A percentile compares a stretch with the other conserved stretches of the same genome.
Evolutionary conservation across 805 yeast genomes (phyloP).

Genomic region (Limtongia smithiae): DNA sequence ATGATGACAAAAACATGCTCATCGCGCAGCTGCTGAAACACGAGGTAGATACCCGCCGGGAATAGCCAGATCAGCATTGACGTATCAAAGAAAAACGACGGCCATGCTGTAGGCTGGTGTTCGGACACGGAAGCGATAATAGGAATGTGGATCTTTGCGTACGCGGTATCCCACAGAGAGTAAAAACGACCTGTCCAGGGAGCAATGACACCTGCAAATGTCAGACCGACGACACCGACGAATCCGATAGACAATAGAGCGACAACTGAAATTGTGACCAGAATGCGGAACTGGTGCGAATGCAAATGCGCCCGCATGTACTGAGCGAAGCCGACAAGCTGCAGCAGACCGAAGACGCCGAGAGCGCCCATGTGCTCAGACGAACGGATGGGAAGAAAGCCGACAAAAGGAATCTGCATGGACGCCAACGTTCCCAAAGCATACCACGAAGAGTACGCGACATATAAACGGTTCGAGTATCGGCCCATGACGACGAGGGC

Average conservation of each 20-base stretch:
- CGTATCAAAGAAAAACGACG: slow-evolving; percentile 92
- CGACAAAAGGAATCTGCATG: slow-evolving; percentile 99
- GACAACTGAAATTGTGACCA: slow-evolving; percentile 49
- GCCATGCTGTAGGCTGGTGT: slow-evolving; percentile 99
- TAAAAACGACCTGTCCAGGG: slow-evolving; percentile 99
- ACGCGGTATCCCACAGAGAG: slow-evolving; percentile 95
- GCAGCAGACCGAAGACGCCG: slow-evolving; percentile 94
- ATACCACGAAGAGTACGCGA: slow-evolving; percentile 95
- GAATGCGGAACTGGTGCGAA: slow-evolving; percentile 65
- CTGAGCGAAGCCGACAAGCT: slow-evolving; percentile 80
- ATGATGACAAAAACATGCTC: slow-evolving; percentile 92
- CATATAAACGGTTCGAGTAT: slow-evolving; percentile 73
- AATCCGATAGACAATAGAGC: slow-evolving; percentile 61
- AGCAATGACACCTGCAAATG: slow-evolving; percentile 89
- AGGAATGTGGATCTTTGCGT: slow-evolving; percentile 97
- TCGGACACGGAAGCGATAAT: slow-evolving; percentile 98
- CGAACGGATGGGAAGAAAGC: slow-evolving; percentile 92
- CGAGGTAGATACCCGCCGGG: slow-evolving; percentile 93
- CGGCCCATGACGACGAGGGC: slow-evolving; percentile 92
- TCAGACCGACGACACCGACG: slow-evolving; percentile 68
- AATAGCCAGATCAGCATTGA: slow-evolving; percentile 92
- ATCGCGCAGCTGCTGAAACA: slow-evolving; percentile 83
- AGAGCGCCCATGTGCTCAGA: slow-evolving; percentile 98
- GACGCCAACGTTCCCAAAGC: slow-evolving; percentile 96
- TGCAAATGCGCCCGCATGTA: slow-evolving; percentile 74